Evolutionary conservation across 371 early-diverging fungal species (phyloP), one percentile per base, ranked within the genome.

Genomic region (Zopfochytrium polystomum): DNA sequence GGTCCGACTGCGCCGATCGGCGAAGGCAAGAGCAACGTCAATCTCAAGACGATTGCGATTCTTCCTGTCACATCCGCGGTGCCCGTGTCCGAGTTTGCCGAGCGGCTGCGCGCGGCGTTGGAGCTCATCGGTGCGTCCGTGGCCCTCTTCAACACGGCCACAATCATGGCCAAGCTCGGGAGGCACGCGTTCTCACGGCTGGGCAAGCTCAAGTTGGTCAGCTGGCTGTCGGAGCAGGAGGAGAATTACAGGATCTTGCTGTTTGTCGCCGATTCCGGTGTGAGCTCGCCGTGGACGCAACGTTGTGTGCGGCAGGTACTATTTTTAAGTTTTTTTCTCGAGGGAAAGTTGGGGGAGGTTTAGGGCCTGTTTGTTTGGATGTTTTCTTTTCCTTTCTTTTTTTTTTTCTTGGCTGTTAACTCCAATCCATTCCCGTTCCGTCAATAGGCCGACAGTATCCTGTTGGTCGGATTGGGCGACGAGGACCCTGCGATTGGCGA

Each of bases 171-270:
- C 0, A 84, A 87, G 27, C 80, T 96, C 63, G 98, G 97, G 18
- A 87, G 86, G 53, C 92, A 95, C 68, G 95, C 93, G 0, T 98
- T 98, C 58, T 86, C 85, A 33, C 78, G 88, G 46, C 76, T 96
- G 44, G 98, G 96, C 23, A 85, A 90, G 51, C 84, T 96, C 30
- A 95, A 96, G 74, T 76, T 94, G 55, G 86, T 84, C 33, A 84
- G 81, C 43, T 98, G 95, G 95, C 73, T 96, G 34, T 90, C 90
- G 1, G 96, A 95, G 54, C 90, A 91, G 68, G 98, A 98, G 75
- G 94, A 93, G 65, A 79, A 78, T 27, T 81, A 84, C 45, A 78
- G 92, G 2, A 84, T 96, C 57, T 90, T 96, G 0, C 72, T 98
- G 23, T 95, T 93, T 68, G 83, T 96, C 26, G 98, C 97, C 0